phyloP scores from a whole-genome alignment of 805 yeast species.

The Debaryomyces maramus region DNA sequence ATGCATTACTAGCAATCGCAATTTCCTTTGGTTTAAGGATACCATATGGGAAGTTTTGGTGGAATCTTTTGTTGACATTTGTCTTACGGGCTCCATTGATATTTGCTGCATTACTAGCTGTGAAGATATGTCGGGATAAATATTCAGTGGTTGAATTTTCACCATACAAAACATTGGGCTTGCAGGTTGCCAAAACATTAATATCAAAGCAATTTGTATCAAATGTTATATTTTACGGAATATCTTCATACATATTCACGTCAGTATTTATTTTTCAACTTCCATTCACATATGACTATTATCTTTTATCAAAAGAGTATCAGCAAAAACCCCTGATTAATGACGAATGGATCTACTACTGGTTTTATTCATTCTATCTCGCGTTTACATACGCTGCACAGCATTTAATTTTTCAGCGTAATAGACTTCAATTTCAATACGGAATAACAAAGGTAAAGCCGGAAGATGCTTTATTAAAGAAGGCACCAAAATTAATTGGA shows the following conservation, averaged over 20 bases:
- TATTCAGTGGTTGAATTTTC: constrained; percentile 33
- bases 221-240: constrained; percentile 18
- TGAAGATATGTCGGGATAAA: constrained; percentile 25
- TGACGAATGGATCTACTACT: constrained; percentile 49
- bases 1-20: constrained; percentile 25
- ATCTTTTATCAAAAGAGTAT: constrained; percentile 38
- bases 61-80: constrained; percentile 26
- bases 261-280: constrained; percentile 27
- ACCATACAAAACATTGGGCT: constrained; percentile 31
- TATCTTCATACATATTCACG: constrained; percentile 24
- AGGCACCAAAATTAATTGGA: constrained; percentile 31
- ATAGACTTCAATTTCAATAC: constrained; percentile 49
- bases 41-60: constrained; percentile 33
- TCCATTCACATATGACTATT: constrained; percentile 27
- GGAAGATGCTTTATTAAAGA: constrained; percentile 26
- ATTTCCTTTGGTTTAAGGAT: constrained; percentile 24
- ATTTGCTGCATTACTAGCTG: constrained; percentile 25
- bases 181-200: constrained; percentile 27
- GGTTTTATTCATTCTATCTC: constrained; percentile 44
- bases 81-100: constrained; percentile 31
- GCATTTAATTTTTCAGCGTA: constrained; percentile 54
- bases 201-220: constrained; percentile 17
- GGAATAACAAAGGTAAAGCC: constrained; percentile 45
- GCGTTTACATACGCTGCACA: constrained; percentile 50
- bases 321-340: constrained; percentile 37